These are phyloP conservation scores for Gliomastix tumulicola DNA, from an alignment of 2,329 filamentous ascomycete species.

Conservation along the genomic window DNA sequence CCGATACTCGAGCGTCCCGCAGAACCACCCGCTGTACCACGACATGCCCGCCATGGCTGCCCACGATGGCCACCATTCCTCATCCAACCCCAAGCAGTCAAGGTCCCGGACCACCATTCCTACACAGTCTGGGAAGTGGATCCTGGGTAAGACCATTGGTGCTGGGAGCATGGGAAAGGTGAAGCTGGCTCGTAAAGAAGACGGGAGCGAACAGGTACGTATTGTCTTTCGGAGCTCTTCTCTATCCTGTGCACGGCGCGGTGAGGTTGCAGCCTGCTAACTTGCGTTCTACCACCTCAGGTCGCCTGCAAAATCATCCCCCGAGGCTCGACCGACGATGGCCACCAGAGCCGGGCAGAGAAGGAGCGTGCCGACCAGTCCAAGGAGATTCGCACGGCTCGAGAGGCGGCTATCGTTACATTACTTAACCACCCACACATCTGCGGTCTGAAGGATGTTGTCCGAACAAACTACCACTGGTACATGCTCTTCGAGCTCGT, in stretches of 20 bases:
- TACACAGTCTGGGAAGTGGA: conserved; percentile 86
- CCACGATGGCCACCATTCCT: conserved; percentile 39
- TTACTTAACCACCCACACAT: conserved; percentile 93
- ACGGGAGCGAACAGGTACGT: conserved; percentile 82
- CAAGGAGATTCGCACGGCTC: conserved; percentile 89
- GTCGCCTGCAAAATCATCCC: conserved; percentile 98
- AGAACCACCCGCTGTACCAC: conserved; percentile 11
- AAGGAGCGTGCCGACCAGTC: conserved; percentile 90
- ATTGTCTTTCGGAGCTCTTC: conserved; percentile 1
- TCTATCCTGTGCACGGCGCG: conserved; percentile 4
- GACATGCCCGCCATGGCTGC: conserved; percentile 45
- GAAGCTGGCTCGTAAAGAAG: conserved; percentile 85
- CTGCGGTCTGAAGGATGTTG: conserved; percentile 89
- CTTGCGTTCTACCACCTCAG: conserved; percentile 32
- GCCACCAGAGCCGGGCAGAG: conserved; percentile 62
- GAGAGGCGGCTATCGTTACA: conserved; percentile 93
- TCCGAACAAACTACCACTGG: conserved; percentile 96
- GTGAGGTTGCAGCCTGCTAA: conserved; percentile 9
- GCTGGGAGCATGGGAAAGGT: conserved; percentile 99
- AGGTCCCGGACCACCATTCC: conserved; percentile 76
- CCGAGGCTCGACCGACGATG: conserved; percentile 80
- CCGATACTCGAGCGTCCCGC: background rate
- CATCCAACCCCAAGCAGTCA: conserved; percentile 39
- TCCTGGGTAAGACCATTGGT: conserved; percentile 92
- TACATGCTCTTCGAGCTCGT: conserved; percentile 99